Evolutionary conservation across 2,329 filamentous ascomycete genomes (phyloP).

Genomic region (Fusarium euwallaceae): DNA sequence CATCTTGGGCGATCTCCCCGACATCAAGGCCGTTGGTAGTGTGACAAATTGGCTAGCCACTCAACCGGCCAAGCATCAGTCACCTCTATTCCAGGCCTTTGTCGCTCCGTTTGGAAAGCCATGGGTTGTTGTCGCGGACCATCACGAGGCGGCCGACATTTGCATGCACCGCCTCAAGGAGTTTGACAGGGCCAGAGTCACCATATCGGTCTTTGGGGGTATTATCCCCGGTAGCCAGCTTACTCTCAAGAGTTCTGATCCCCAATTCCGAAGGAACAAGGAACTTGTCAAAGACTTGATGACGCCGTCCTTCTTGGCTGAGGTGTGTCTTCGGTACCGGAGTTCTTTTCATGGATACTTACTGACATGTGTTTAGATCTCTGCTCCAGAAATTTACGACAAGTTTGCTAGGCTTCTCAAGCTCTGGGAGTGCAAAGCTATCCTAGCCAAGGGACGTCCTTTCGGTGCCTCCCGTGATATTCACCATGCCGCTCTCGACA

Average conservation of each 20-base stretch:
- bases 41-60: slow-evolving; percentile 29
- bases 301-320: slow-evolving; percentile 24
- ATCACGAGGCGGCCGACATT: slow-evolving; percentile 34
- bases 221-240: slow-evolving; percentile 25
- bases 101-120: slow-evolving; percentile 27
- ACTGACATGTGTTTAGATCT: slow-evolving; percentile 9
- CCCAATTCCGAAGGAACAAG: slow-evolving; percentile 35
- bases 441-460: slow-evolving; percentile 7
- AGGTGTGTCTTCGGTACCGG: background rate
- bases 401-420: slow-evolving; percentile 21
- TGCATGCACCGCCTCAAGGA: slow-evolving; percentile 31
- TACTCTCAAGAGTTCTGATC: slow-evolving; percentile 23
- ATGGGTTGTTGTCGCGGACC: slow-evolving; percentile 30
- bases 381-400: slow-evolving; percentile 34
- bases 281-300: slow-evolving; percentile 36
- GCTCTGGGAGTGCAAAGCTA: slow-evolving; percentile 19
- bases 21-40: slow-evolving; percentile 23
- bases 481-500: slow-evolving; percentile 29
- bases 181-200: slow-evolving; percentile 25
- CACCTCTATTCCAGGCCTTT: slow-evolving; percentile 28
- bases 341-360: background rate
- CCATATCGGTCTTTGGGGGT: slow-evolving; percentile 16
- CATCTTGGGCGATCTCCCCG: slow-evolving; percentile 25
- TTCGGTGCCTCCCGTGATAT: slow-evolving; percentile 19
- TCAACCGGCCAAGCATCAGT: slow-evolving; percentile 20